A percentile compares a stretch with the other conserved stretches of the same genome.
phyloP scores from a whole-genome alignment of 2,329 filamentous ascomycete species.

The Claviceps cyperi region DNA sequence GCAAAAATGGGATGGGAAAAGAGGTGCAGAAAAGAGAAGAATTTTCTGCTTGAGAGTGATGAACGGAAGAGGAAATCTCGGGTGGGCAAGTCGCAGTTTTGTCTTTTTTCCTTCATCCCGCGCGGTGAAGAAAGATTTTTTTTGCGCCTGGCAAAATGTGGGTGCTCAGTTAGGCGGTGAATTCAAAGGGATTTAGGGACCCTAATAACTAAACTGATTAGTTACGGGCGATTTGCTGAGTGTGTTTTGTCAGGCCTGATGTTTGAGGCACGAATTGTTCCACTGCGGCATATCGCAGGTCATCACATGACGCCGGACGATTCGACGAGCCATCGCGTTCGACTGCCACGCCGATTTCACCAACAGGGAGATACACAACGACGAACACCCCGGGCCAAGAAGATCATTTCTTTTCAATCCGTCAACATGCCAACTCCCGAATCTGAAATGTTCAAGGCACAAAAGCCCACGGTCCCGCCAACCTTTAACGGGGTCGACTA shows the following conservation, averaged over 20 bases:
- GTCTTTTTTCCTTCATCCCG: slow-evolving; percentile 10
- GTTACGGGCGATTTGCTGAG: no score
- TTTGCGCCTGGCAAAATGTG: slow-evolving; percentile 21
- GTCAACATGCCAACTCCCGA: slow-evolving; percentile 65
- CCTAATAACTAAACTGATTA: no score
- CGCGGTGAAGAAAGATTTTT: slow-evolving; percentile 10
- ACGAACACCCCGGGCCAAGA: not conserved
- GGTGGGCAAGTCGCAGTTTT: slow-evolving; percentile 5
- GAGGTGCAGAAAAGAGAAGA: not conserved
- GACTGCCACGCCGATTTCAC: not conserved
- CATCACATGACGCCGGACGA: no score
- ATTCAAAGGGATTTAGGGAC: not conserved
- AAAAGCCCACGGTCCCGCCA: slow-evolving; percentile 68
- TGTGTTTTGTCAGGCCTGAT: slow-evolving; percentile 12
- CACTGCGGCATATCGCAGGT: no score
- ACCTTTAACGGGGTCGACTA: slow-evolving; percentile 81
- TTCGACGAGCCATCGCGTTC: not conserved
- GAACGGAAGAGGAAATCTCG: not conserved
- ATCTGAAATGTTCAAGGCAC: slow-evolving; percentile 65
- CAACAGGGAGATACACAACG: not conserved
- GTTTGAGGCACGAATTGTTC: slow-evolving; percentile 7
- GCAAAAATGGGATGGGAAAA: not conserved
- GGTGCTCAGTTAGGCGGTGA: slow-evolving; percentile 22
- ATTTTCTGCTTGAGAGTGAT: not conserved
- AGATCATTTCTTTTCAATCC: slow-evolving; percentile 4